Base-by-base conservation (phyloP, 2,329 filamentous ascomycete species). In the Colletotrichum endophyticum region DNA sequence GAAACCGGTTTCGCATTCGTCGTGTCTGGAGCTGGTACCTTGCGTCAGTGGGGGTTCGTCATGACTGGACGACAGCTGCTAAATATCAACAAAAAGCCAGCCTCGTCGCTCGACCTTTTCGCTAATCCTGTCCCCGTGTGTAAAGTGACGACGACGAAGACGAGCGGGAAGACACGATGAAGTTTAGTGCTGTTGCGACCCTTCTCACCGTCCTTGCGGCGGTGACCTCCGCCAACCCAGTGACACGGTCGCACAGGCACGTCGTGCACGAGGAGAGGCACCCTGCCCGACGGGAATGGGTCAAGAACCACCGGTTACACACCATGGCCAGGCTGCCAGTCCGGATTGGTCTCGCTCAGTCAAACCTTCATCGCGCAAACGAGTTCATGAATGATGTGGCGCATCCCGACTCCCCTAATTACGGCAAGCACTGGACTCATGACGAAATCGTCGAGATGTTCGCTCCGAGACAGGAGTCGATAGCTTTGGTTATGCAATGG, bases 401-500 rank as follows among this genome's bases (percentile, higher is more conserved):
- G 25, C 75, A 90, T 78, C 88, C 88, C 4, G 78, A 80, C 13
- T 89, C 87, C 8, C 79, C 84, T 19, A 84, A 84, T 39, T 89
- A 89, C 78, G 88, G 88, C 70, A 84, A 86, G 73, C 87, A 89
- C 81, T 89, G 87, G 86, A 85, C 85, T 8, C 78, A 84, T 3
- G 81, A 87, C 28, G 81, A 88, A 78, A 81, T 89, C 4, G 81
- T 84, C 11, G 83, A 86, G 13, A 86, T 84, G 67, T 89, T 89
- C 81, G 83, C 87, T 11, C 85, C 86, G 1, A 79, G 78, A 16
- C 78, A 83, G 8, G 87, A 90, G 57, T 84, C 89, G 7, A 86
- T 92, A 5, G 83, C 87, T 19, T 82, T 87, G 2, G 89, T 92
- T 34, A 87, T 87, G 79, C 79, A 84, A 11, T 93, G 91, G 91